Evolutionary conservation across 257 asterid genomes (phyloP).

Genomic region (Verbascum thapsus): DNA sequence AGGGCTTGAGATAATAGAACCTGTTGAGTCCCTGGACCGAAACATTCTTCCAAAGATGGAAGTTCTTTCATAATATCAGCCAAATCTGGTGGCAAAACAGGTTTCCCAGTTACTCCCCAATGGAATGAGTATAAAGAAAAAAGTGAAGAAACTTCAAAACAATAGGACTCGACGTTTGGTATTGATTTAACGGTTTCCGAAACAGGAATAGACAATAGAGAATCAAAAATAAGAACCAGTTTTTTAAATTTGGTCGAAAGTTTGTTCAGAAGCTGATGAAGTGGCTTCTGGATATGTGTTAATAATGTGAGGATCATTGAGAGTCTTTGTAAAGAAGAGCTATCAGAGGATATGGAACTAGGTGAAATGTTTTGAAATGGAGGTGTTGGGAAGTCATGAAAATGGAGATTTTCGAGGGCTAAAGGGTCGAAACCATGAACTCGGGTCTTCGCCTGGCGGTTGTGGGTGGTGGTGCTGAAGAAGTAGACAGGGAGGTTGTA

Average conservation of each 20-base stretch:
- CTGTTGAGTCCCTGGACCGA: constrained; percentile 28
- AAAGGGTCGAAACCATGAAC: too few species aligned
- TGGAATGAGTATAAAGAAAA: constrained; percentile 14
- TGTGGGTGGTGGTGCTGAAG: constrained; percentile 43
- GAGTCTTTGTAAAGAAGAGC: constrained; percentile 55
- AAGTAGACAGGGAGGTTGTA: constrained; percentile 35
- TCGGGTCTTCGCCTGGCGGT: constrained; percentile 46
- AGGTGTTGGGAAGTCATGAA: constrained; percentile 39
- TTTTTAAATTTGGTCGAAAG: constrained; percentile 25
- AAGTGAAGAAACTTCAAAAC: constrained; percentile 41
- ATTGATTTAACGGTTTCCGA: too few species aligned
- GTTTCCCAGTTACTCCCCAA: constrained; percentile 37
- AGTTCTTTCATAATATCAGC: too few species aligned
- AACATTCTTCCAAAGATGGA: constrained; percentile 15
- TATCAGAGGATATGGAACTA: constrained; percentile 36
- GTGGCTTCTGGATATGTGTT: constrained; percentile 38
- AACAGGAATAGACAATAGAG: too few species aligned
- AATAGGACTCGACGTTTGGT: too few species aligned
- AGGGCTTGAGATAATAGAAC: not conserved
- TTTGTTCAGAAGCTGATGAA: constrained; percentile 21
- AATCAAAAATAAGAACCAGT: constrained; percentile 48
- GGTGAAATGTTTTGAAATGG: constrained; percentile 40
- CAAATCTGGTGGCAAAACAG: not conserved
- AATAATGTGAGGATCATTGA: constrained; percentile 36
- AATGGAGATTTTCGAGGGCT: constrained; percentile 32